Conservation (phyloP, 2,329 filamentous ascomycete genomes). For the Mariannaea elegans region DNA sequence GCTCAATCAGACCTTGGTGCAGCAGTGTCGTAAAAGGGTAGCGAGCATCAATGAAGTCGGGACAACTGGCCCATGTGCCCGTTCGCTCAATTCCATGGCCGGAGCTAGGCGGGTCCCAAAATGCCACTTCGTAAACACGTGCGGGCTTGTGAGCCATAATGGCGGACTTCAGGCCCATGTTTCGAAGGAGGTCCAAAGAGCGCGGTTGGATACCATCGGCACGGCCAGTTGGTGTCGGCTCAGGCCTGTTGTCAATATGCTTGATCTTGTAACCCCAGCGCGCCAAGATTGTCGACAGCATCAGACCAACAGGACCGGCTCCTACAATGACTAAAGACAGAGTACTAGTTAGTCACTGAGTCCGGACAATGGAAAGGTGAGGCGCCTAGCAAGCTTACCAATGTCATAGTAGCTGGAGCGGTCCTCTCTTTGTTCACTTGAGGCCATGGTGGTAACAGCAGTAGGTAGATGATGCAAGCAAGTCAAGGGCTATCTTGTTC, state of each 20-base stretch:
- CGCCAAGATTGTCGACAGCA: slow-evolving; percentile 86
- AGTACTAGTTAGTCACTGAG: neutral
- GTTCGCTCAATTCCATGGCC: slow-evolving; percentile 69
- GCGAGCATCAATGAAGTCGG: slow-evolving; percentile 79
- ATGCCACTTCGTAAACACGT: slow-evolving; percentile 81
- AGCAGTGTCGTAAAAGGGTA: slow-evolving; percentile 76
- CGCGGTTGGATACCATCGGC: slow-evolving; percentile 93
- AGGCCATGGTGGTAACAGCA: slow-evolving; percentile 26
- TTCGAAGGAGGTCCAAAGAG: slow-evolving; percentile 84
- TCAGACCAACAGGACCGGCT: slow-evolving; percentile 86
- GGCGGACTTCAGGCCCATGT: slow-evolving; percentile 87
- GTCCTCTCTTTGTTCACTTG: slow-evolving; percentile 23
- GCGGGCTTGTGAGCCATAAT: slow-evolving; percentile 91
- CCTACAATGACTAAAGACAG: slow-evolving; percentile 77
- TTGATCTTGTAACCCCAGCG: slow-evolving; percentile 96
- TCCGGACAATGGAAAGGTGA: neutral
- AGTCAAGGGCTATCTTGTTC: slow-evolving; percentile 3
- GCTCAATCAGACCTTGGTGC: slow-evolving; percentile 77
- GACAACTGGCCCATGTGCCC: slow-evolving; percentile 86
- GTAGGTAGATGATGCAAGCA: slow-evolving; percentile 8
- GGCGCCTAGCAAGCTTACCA: slow-evolving; percentile 43
- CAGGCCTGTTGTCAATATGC: slow-evolving; percentile 89
- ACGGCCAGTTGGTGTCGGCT: slow-evolving; percentile 85
- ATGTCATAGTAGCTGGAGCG: slow-evolving; percentile 54
- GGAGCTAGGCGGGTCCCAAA: slow-evolving; percentile 72